Percentiles rank a stretch among this genome's conserved stretches.
phyloP scores from a whole-genome alignment of 164 flowering plant genomes.

The Macadamia tetraphylla region DNA sequence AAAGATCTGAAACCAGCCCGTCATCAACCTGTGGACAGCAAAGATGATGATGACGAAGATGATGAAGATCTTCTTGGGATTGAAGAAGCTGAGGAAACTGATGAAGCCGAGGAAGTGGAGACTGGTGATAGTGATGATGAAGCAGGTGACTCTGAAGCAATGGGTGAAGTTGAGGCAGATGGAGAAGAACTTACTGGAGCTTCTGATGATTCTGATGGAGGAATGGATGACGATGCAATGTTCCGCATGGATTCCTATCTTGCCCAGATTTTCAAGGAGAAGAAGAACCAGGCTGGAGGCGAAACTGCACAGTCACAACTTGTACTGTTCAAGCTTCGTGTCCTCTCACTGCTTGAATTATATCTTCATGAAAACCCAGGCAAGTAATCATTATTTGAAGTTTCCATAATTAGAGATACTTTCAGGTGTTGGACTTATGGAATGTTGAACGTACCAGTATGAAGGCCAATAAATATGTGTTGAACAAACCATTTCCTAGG shows the following conservation, averaged over 20 bases:
- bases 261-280: slow-evolving; percentile 65
- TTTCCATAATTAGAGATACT: no score
- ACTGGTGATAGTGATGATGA: slow-evolving; percentile 64
- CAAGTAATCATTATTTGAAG: slow-evolving; percentile 20
- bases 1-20: slow-evolving; percentile 78
- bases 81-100: slow-evolving; percentile 80
- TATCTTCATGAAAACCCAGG: slow-evolving; percentile 86
- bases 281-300: slow-evolving; percentile 67
- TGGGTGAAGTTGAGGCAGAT: slow-evolving; percentile 22
- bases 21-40: slow-evolving; percentile 44
- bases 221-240: slow-evolving; percentile 97
- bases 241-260: slow-evolving; percentile 86
- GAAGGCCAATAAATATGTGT: no score
- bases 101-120: slow-evolving; percentile 59
- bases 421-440: no score
- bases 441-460: no score
- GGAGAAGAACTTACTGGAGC: slow-evolving; percentile 39
- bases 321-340: slow-evolving; percentile 84
- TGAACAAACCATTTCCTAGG: no score
- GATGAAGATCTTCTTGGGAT: slow-evolving; percentile 67
- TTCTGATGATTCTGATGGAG: slow-evolving; percentile 81
- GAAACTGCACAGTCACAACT: slow-evolving; percentile 90
- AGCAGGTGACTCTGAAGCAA: slow-evolving; percentile 66
- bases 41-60: slow-evolving; percentile 52
- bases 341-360: slow-evolving; percentile 88